Percentiles rank a stretch among this genome's conserved stretches.
These are phyloP conservation scores for Picea sitchensis DNA, from an alignment of 75 land plant species.

Conservation along the genomic window DNA sequence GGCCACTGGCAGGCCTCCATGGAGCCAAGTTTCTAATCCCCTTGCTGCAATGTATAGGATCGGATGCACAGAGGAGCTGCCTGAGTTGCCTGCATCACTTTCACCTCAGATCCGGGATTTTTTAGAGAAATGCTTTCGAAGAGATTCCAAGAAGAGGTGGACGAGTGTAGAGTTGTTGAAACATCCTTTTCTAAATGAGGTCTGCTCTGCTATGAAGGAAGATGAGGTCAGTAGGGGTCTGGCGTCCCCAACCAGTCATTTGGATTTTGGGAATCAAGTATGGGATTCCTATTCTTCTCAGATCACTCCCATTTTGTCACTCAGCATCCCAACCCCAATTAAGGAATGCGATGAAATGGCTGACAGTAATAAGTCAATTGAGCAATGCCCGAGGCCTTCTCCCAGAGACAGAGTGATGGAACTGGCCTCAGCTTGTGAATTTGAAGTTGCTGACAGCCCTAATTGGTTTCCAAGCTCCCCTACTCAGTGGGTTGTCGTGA, in stretches of 20 bases:
- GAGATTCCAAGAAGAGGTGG: too few relatives aligned
- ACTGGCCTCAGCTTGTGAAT: not conserved
- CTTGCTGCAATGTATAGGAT: slow-evolving; percentile 11
- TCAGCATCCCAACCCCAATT: not conserved
- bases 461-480: not conserved
- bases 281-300: not conserved
- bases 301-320: too few relatives aligned
- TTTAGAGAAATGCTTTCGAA: too few relatives aligned
- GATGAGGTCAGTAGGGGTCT: not conserved
- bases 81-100: too few relatives aligned
- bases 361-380: not conserved
- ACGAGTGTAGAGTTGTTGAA: too few relatives aligned
- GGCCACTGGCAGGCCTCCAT: too few relatives aligned
- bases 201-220: not conserved
- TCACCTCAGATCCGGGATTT: too few relatives aligned
- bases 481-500: not conserved
- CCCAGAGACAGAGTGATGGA: not conserved
- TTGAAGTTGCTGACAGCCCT: not conserved
- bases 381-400: slow-evolving; percentile 2
- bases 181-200: too few relatives aligned
- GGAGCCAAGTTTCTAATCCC: too few relatives aligned
- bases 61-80: slow-evolving; percentile 12
- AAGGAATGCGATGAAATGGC: too few relatives aligned
- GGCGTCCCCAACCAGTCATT: not conserved
- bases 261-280: not conserved